A percentile compares a stretch with the other conserved stretches of the same genome.
phyloP scores from a whole-genome alignment of 2,329 filamentous ascomycete genomes.

The Fusarium longipes region DNA sequence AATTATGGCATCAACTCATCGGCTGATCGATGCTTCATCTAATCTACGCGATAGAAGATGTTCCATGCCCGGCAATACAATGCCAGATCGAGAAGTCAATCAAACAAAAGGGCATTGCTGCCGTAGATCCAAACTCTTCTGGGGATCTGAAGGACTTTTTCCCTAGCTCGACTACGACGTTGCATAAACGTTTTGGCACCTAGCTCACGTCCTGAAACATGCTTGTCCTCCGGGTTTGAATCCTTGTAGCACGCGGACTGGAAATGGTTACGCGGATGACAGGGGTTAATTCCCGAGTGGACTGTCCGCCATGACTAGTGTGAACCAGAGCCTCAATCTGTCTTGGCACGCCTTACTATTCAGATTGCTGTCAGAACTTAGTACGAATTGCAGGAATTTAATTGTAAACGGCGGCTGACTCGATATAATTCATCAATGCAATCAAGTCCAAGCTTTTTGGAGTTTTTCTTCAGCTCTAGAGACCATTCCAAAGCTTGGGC shows the following conservation, averaged over 20 bases:
- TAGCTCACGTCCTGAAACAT: slow-evolving; percentile 10
- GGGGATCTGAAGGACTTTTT: background rate
- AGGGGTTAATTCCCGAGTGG: slow-evolving; percentile 6
- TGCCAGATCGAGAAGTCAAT: background rate
- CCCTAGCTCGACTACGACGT: background rate
- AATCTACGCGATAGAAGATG: too few species aligned
- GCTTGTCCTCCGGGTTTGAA: background rate
- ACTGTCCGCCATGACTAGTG: background rate
- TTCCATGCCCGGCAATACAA: background rate
- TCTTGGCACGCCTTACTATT: slow-evolving; percentile 6
- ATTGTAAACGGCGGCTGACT: background rate
- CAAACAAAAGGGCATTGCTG: background rate
- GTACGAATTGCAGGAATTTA: background rate
- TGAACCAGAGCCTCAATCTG: slow-evolving; percentile 1
- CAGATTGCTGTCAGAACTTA: background rate
- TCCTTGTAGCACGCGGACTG: background rate
- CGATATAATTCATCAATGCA: background rate
- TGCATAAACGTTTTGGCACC: background rate
- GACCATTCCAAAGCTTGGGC: background rate
- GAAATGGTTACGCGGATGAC: background rate
- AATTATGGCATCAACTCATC: background rate
- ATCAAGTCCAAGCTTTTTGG: background rate
- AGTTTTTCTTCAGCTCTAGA: background rate
- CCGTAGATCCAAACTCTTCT: background rate
- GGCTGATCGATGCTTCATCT: background rate